A percentile compares a stretch with the other conserved stretches of the same genome.
Evolutionary conservation across 371 early-diverging fungal species (phyloP).

Genomic region (Mortierella polycephala): DNA sequence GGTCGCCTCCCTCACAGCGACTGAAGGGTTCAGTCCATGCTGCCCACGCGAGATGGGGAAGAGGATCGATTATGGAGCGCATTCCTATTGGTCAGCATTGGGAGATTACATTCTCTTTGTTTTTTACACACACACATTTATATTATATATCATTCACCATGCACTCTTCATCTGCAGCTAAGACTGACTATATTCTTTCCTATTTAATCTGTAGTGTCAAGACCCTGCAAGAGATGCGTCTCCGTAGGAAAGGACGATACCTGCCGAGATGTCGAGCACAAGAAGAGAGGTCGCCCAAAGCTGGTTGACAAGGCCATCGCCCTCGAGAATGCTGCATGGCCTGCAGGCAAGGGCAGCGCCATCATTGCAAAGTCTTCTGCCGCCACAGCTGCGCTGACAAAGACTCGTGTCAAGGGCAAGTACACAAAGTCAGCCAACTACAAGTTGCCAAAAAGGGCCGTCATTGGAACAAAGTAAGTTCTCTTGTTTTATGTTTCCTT

Average conservation of each 20-base stretch:
- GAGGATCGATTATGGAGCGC: constrained; percentile 29
- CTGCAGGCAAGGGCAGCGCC: constrained; percentile 18
- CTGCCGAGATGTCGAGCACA: constrained; percentile 84
- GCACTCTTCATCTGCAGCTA: no score
- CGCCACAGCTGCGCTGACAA: constrained; percentile 12
- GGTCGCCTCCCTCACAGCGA: no score
- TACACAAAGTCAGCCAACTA: constrained; percentile 54
- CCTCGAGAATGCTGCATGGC: constrained; percentile 37
- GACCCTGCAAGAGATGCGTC: constrained; percentile 84
- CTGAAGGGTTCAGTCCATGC: not conserved
- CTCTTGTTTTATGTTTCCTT: no score
- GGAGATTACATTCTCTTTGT: constrained; percentile 1
- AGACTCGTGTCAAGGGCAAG: constrained; percentile 46
- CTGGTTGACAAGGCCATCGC: constrained; percentile 64
- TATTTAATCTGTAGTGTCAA: constrained; percentile 58
- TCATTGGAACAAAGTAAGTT: constrained; percentile 28
- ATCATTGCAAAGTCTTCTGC: constrained; percentile 9
- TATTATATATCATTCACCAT: no score
- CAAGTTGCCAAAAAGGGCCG: constrained; percentile 44
- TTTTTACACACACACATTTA: not conserved
- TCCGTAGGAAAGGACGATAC: constrained; percentile 75
- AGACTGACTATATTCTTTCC: not conserved
- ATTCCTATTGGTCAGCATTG: constrained; percentile 28
- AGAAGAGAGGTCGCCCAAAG: constrained; percentile 84
- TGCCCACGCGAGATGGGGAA: constrained; percentile 24